Evolutionary conservation across 2,329 filamentous ascomycete genomes (phyloP).

Genomic region (Diplodia scrobiculata): DNA sequence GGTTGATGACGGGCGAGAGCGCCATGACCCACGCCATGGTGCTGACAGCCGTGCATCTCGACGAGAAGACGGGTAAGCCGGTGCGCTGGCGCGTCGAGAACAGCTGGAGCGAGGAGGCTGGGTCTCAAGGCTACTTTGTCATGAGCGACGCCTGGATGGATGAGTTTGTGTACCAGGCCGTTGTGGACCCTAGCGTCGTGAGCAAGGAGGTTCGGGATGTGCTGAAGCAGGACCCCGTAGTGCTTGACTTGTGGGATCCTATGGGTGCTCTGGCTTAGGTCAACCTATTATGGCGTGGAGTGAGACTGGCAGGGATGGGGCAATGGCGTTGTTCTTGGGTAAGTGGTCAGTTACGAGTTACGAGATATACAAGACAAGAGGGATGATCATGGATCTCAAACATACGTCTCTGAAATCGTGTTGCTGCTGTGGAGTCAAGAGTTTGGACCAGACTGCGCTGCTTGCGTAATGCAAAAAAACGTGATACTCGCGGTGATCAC

Average conservation of each 20-base stretch:
- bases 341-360: background rate
- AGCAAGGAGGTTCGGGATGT: constrained; percentile 68
- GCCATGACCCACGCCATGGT: constrained; percentile 95
- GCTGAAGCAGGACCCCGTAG: constrained; percentile 67
- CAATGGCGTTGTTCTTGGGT: background rate
- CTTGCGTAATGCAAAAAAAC: background rate
- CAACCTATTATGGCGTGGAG: background rate
- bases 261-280: constrained; percentile 54
- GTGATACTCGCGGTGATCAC: no score
- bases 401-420: background rate
- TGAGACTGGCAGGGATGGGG: background rate
- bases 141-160: constrained; percentile 73
- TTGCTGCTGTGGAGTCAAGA: background rate
- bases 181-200: constrained; percentile 68
- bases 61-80: constrained; percentile 57
- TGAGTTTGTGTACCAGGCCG: constrained; percentile 79
- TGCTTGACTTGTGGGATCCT: constrained; percentile 70
- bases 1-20: constrained; percentile 72
- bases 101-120: constrained; percentile 71
- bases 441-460: background rate
- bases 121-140: constrained; percentile 82
- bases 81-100: constrained; percentile 87
- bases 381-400: background rate
- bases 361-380: background rate
- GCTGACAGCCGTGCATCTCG: constrained; percentile 79